Evolutionary conservation across 768 basidiomycete genomes (phyloP), one percentile per base, ranked within the genome.

Genomic region (Mycena vulgaris): DNA sequence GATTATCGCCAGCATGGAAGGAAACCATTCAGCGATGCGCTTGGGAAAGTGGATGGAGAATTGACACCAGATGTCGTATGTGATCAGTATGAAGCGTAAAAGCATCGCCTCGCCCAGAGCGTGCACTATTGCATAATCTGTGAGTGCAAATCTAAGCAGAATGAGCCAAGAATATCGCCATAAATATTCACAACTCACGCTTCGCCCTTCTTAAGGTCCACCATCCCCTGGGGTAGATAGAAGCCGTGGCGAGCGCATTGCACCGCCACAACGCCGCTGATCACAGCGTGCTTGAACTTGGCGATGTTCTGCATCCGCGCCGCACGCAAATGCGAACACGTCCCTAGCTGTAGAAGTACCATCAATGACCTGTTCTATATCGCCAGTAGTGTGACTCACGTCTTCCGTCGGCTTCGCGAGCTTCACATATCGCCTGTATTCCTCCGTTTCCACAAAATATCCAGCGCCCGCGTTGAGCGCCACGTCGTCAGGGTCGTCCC

Each of bases 61-160:
- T 13, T 75, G 75, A 48, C 81, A 80, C 74, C 74, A 78, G 25
- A 82, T 79, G 55, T 82, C 78, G 47, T 80, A 82, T 53, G 72
- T 75, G 10, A 79, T 30, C 59, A 70, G 65, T 17, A 78, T 78
- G 64, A 66, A 75, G 10, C 74, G 59, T 8, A 65, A 56, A 6
- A 17, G 14, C 5, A 1, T 17, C 11, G 39, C 31, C 19, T 58
- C 53, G 8, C 6, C 30, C 17, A 39, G 19, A 23, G 14, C 0
- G 9, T 5, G 25, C 4, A 3, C 1, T 0, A 70, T 1, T 1
- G 63, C 69, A 27, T 58, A 56, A 27, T 71, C 69, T 3, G 57
- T 70, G 49, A 37, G 33, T 0, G 53, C 53, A 37, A 64, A 70
- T 1, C 69, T 66, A 31, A 39, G 14, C 39, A 16, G 14, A n/a